Evolutionary conservation across 75 land plant genomes (phyloP), one percentile per base, ranked within the genome.

Genomic region (Picea sitchensis): DNA sequence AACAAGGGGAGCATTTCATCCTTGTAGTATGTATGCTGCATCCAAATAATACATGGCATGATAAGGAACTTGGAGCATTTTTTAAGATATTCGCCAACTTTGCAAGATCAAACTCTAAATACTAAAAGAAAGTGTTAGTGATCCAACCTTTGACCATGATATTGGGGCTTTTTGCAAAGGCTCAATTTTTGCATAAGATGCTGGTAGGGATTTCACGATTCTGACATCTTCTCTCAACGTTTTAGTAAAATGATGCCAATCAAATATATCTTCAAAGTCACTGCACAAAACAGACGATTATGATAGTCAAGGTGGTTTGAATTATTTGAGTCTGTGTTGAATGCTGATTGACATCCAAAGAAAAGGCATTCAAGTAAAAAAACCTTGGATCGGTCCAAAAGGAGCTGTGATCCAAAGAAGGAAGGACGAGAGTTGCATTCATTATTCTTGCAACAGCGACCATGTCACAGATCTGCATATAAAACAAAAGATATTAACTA

Each of bases 361-460:
- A n/a, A 69, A 67, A 36, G 76, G 30, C 34, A 75, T 54, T 23
- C 36, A 31, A 26, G 26, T 75, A 21, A 38, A 20, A 59, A 65
- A 26, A 92, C 99, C 99, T 97, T 44, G 96, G 88, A 77, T 97
- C 99, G 3, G 92, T 90, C 99, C 99, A 97, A 64, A 95, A 97
- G 20, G 98, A 95, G 21, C 81, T 83, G 68, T 97, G 97, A 83
- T 97, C 99, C 1, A 97, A 89, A 51, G 79, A 72, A 30, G 98
- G 99, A 75, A 93, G 84, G 71, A 97, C 96, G 11, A 97, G 78
- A 0, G 94, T 91, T 14, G 99, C 99, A 88, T 97, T 91, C 99
- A 97, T 95, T 3, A 97, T 80, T 85, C 87, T 90, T 15, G 99
- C 99, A 14, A 90, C 84, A 21, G 94, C 99, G 80, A 97, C 99